Conservation (phyloP, 164 flowering plant species). For the Magnolia changhungtana region DNA sequence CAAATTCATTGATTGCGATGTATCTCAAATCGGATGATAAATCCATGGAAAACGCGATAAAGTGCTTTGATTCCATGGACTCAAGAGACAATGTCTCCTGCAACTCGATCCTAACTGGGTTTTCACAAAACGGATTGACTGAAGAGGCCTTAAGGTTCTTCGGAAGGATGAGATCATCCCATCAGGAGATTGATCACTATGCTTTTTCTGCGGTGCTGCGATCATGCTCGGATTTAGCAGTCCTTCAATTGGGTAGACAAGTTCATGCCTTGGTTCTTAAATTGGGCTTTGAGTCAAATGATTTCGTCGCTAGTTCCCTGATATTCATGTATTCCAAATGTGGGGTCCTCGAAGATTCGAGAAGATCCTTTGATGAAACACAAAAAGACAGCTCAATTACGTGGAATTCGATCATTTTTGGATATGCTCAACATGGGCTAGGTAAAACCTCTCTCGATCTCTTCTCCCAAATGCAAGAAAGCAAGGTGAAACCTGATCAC, state of each 20-base stretch:
- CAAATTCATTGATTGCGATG: constrained; percentile 70
- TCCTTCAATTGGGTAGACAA: constrained; percentile 70
- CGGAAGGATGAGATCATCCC: constrained; percentile 38
- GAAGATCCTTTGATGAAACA: constrained; percentile 26
- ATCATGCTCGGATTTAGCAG: constrained; percentile 78
- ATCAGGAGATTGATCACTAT: constrained; percentile 53
- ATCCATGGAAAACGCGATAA: constrained; percentile 55
- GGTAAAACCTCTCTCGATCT: constrained; percentile 57
- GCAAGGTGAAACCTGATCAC: too few species aligned
- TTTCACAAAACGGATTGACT: constrained; percentile 58
- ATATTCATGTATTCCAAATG: constrained; percentile 87
- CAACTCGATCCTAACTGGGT: constrained; percentile 80
- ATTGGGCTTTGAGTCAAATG: constrained; percentile 52
- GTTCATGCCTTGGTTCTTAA: constrained; percentile 56
- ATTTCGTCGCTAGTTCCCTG: constrained; percentile 66
- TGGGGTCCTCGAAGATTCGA: constrained; percentile 75
- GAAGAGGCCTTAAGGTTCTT: constrained; percentile 67
- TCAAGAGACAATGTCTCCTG: constrained; percentile 69
- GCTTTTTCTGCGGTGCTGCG: constrained; percentile 65
- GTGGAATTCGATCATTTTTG: constrained; percentile 21
- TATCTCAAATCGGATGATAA: constrained; percentile 42
- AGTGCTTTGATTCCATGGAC: constrained; percentile 44
- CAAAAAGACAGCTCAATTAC: too few species aligned
- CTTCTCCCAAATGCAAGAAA: constrained; percentile 53
- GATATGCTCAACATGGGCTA: constrained; percentile 83